Base-by-base conservation (phyloP, 1,284 basidiomycete genomes). In the Leccinum pachyderme region DNA sequence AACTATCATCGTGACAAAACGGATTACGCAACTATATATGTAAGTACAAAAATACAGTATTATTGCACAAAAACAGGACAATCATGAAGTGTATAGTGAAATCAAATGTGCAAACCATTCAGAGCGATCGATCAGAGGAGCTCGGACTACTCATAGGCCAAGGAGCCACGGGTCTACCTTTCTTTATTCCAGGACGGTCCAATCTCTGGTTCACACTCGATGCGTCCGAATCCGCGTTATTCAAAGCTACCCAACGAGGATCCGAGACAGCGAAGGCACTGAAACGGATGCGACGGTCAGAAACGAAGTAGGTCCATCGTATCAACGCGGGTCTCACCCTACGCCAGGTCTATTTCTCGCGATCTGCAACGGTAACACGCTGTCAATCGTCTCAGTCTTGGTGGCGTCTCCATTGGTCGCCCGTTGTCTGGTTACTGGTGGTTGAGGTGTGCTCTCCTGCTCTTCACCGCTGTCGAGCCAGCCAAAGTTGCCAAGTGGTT, bases 371-470 rank as follows among this genome's bases (percentile, higher is more conserved):
- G 68, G 68, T 3, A 53, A 51, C 8, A 31, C n/a, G 0, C 24
- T 25, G 37, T 53, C 46, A 13, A 5, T 18, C n/a, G 39, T 9
- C 25, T 4, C 12, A 7, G 29, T 43, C 22, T 22, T 44, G 1
- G 25, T 2, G 2, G 35, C n/a, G 6, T 25, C 35, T 7, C 35
- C 15, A 5, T 54, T 28, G 5, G 24, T 44, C 39, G 13, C 50
- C 13, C 35, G 58, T 50, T 18, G 50, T 39, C 54, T 52, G 13
- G 35, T 4, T 3, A 68, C 37, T n/a, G 12, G 18, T 39, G 37
- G 69, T 29, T 68, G 64, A 48, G 67, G 70, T 2, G 71, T 69
- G 25, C 29, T 56, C 22, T 70, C 58, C 27, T 32, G 28, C 5
- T 65, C 64, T 15, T 29, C 53, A 13, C 58, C 59, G 2, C 9